Evolutionary conservation across 73 alveolate genomes (phyloP), one percentile per base, ranked within the genome.

Genomic region (Tetrahymena elliotti): DNA sequence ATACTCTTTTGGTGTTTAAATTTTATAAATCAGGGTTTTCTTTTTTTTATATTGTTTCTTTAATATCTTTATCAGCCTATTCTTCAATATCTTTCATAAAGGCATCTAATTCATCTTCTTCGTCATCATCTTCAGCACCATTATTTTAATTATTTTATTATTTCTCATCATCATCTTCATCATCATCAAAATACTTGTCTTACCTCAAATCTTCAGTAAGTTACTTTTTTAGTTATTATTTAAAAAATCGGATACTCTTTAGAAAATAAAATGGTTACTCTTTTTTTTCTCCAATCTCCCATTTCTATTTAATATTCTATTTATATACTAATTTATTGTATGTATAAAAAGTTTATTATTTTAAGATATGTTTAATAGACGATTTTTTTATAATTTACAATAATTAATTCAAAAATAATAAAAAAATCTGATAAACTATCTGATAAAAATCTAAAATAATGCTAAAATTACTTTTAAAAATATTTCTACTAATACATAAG

Each of bases 161-260:
- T 11, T 36, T 5, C 33, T 94, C 96, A 47, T 84, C 96, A 93
- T 47, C 95, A 35, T 36, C 41, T 27, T 94, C 96, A 88, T 83
- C 96, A 83, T 94, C 92, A 22, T 94, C 96, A 94, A 88, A 94
- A 92, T 88, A 94, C 41, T 94, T 94, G 6, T 84, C 93, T 53
- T 94, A 94, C 40, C 84, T 40, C 8, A 94, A 94, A 92, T 94
- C 96, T 39, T 94, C 96, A 36, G 36, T 16, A 41, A 94, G 52
- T 84, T 84, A 20, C 47, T 92, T 31, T 31, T 35, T 84, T 35
- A 22, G 22, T 84, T 94, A 31, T 33, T 83, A 33, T 27, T 68
- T 82, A 12, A 33, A 22, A 37, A 38, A 84, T 33, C 20, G 18
- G 16, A 10, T 8, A 6, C n/a, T 33, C 10, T 31, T 68, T 68